phyloP scores from a whole-genome alignment of 768 basidiomycete genomes.

The Leccinum fibrillosum region DNA sequence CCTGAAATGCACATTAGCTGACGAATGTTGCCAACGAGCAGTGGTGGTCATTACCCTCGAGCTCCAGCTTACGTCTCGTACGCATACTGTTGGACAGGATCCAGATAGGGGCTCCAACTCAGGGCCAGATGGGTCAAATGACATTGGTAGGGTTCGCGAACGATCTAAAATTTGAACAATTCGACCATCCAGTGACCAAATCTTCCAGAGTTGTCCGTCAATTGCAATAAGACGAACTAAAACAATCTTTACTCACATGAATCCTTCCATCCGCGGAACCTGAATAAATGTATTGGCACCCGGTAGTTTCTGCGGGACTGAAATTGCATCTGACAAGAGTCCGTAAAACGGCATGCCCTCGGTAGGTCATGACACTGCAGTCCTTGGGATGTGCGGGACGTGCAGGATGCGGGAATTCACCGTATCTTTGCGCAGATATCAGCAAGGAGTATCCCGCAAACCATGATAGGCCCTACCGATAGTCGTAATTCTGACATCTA shows the following conservation, averaged over 20 bases:
- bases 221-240: conserved; percentile 1
- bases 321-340: conserved; percentile 97
- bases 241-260: conserved; percentile 52
- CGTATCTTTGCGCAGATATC: conserved; percentile 42
- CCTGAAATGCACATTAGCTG: conserved; percentile 36
- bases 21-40: background rate
- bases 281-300: conserved; percentile 90
- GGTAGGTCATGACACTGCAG: conserved; percentile 93
- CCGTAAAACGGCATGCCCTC: conserved; percentile 84
- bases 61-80: conserved; percentile 96
- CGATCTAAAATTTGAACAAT: conserved; percentile 84
- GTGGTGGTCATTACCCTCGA: conserved; percentile 50
- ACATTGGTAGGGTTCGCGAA: conserved; percentile 63
- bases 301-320: conserved; percentile 89
- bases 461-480: conserved; percentile 53
- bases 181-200: conserved; percentile 92
- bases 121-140: conserved; percentile 66
- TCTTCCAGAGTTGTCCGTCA: conserved; percentile 41
- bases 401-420: conserved; percentile 61
- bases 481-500: conserved; percentile 68
- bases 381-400: conserved; percentile 75
- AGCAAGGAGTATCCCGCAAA: conserved; percentile 4
- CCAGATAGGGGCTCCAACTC: conserved; percentile 38
- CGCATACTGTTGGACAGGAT: conserved; percentile 47
- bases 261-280: conserved; percentile 84